These are phyloP conservation scores for Eutreptiella sp. DNA, from an alignment of 208 protist genomes.

Conservation along the genomic window DNA sequence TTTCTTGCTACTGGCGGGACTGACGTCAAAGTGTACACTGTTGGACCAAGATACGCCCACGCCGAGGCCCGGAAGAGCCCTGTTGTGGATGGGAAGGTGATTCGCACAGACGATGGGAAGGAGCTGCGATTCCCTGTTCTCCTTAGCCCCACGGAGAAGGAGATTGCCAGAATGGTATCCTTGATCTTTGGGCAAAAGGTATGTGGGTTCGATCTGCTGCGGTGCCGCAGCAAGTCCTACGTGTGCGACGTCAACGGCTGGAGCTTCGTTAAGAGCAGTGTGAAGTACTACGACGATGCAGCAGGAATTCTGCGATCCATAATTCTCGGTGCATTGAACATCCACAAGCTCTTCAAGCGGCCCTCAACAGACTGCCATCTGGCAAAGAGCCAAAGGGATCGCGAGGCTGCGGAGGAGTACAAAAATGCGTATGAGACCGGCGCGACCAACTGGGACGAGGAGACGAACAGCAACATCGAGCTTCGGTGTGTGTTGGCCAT, in stretches of 20 bases:
- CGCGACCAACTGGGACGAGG: not conserved
- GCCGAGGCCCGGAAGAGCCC: conserved; percentile 65
- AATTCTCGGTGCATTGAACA: conserved; percentile 3
- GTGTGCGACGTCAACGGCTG: conserved; percentile 81
- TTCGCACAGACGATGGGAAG: conserved; percentile 52
- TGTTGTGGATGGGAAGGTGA: conserved; percentile 59
- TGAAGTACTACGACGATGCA: conserved; percentile 44
- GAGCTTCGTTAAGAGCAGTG: conserved; percentile 58
- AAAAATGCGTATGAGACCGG: no score
- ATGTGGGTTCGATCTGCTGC: conserved; percentile 70
- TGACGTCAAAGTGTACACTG: conserved; percentile 75
- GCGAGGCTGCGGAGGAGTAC: no score
- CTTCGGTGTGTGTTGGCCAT: conserved; percentile 48
- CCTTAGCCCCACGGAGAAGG: conserved; percentile 34
- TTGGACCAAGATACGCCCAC: conserved; percentile 55
- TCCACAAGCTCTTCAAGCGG: conserved; percentile 26
- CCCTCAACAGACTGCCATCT: not conserved
- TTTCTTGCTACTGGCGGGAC: conserved; percentile 52
- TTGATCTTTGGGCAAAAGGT: conserved; percentile 53
- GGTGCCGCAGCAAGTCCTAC: conserved; percentile 36
- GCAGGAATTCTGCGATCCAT: conserved; percentile 27
- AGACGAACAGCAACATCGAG: conserved; percentile 18
- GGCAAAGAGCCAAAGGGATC: no score
- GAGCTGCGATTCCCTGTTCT: conserved; percentile 40
- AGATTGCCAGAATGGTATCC: conserved; percentile 33